Evolutionary conservation across 2,329 filamentous ascomycete genomes (phyloP), one percentile per base, ranked within the genome.

Genomic region (Echinosphaeria canescens): DNA sequence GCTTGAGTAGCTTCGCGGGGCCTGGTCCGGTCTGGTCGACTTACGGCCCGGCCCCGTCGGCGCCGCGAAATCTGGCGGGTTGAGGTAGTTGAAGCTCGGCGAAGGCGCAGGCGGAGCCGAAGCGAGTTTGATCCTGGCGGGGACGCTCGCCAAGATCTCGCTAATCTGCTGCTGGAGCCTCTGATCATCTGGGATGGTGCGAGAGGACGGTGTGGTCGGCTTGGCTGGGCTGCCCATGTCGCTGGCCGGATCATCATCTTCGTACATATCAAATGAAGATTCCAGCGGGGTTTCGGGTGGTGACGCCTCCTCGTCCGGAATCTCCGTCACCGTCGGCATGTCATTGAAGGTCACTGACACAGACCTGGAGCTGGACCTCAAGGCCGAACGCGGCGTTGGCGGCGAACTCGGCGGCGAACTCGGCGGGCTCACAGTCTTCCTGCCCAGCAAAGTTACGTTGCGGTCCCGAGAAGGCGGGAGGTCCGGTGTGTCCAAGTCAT

Each of bases 121-220:
- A 2, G 68, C 68, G 23, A 93, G 58, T 27, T 70, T 72, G 38
- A 95, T 90, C 33, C 72, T 71, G 17, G 74, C 73, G 2, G 81
- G 80, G 33, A 90, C 78, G 13, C 62, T 74, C 30, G 69, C 68
- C 22, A 90, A 60, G 30, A 90, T 76, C 27, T 75, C 67, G 40
- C 67, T 75, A 26, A 91, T 84, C 42, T 84, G 80, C 33, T 72
- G 67, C 35, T 81, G 76, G 10, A 91, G 57, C 29, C 79, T 65
- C 34, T 36, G 26, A 44, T 47, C 34, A 39, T 39, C 16, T 48
- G 44, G 14, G 43, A 40, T 0, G 50, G 47, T n/a, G n/a, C n/a
- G n/a, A n/a, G n/a, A n/a, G n/a, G n/a, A n/a, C n/a, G 48, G 42
- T 23, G 39, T 41, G 5, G 48, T 42, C 8, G 45, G 41, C 9